Evolutionary conservation across 805 yeast species (phyloP).

Genomic region (Tetrapisispora fleetii): DNA sequence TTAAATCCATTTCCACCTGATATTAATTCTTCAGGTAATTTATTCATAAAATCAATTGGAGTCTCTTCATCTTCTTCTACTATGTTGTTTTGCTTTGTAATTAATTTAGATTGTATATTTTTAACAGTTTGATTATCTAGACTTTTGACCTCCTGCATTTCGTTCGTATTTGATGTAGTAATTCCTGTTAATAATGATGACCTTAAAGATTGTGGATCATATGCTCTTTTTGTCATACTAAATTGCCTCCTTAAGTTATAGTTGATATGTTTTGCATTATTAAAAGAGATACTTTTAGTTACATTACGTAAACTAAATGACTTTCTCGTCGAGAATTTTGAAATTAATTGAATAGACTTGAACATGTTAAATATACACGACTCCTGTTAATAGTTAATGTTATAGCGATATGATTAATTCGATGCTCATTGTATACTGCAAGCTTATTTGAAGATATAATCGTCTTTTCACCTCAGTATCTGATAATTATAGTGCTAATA

Average conservation of each 20-base stretch:
- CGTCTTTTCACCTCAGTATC: no score
- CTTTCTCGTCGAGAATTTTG: background rate
- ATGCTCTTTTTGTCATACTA: background rate
- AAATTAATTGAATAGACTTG: background rate
- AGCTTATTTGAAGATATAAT: background rate
- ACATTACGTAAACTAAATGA: no score
- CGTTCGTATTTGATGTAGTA: background rate
- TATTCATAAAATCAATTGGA: conserved; percentile 15
- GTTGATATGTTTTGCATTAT: no score
- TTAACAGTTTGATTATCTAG: no score
- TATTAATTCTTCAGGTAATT: conserved; percentile 23
- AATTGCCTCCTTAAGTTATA: background rate
- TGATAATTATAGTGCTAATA: no score
- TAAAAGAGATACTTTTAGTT: no score
- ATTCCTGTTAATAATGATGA: background rate
- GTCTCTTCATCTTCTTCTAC: conserved; percentile 1
- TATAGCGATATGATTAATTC: no score
- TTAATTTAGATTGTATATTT: background rate
- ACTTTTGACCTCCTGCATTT: background rate
- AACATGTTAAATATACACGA: background rate
- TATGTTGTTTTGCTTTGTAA: background rate
- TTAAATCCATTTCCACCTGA: conserved; percentile 21
- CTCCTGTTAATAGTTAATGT: background rate
- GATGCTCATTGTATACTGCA: background rate
- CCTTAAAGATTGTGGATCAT: background rate